Evolutionary conservation across 2,329 filamentous ascomycete species (phyloP).

Genomic region (Trichophyton benhamiae): DNA sequence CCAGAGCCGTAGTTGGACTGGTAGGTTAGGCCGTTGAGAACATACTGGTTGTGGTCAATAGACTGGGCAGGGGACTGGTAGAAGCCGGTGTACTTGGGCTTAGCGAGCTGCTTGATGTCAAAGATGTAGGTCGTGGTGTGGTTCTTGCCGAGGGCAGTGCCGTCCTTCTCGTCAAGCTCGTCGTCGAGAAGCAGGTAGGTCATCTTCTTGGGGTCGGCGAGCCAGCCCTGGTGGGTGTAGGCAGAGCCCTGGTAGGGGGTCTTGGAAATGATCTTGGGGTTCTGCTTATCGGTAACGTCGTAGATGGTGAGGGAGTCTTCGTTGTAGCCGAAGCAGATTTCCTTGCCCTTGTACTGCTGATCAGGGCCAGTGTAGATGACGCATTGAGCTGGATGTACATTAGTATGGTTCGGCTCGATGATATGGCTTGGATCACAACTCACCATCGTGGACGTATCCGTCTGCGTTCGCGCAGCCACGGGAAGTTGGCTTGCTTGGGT

Average conservation of each 20-base stretch:
- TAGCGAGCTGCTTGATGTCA: slow-evolving; percentile 36
- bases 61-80: slow-evolving; percentile 33
- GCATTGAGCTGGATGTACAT: slow-evolving; percentile 35
- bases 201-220: slow-evolving; percentile 35
- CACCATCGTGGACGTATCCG: slow-evolving; percentile 48
- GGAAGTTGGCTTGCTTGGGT: slow-evolving; percentile 41
- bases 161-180: slow-evolving; percentile 40
- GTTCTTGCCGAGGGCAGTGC: slow-evolving; percentile 30
- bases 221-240: slow-evolving; percentile 49
- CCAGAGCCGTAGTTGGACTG: slow-evolving; percentile 42
- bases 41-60: slow-evolving; percentile 42
- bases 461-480: slow-evolving; percentile 45
- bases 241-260: slow-evolving; percentile 45
- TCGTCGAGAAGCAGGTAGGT: slow-evolving; percentile 42
- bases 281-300: slow-evolving; percentile 14
- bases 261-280: slow-evolving; percentile 37
- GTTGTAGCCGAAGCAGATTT: slow-evolving; percentile 48
- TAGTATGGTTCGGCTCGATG: too few relatives aligned
- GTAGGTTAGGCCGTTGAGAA: slow-evolving; percentile 35
- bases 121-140: slow-evolving; percentile 42
- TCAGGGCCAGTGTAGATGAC: slow-evolving; percentile 44
- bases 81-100: slow-evolving; percentile 33
- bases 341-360: slow-evolving; percentile 34
- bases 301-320: slow-evolving; percentile 22
- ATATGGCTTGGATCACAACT: background rate